phyloP scores from a whole-genome alignment of 257 asterid species.

The Salvia rosmarinus region DNA sequence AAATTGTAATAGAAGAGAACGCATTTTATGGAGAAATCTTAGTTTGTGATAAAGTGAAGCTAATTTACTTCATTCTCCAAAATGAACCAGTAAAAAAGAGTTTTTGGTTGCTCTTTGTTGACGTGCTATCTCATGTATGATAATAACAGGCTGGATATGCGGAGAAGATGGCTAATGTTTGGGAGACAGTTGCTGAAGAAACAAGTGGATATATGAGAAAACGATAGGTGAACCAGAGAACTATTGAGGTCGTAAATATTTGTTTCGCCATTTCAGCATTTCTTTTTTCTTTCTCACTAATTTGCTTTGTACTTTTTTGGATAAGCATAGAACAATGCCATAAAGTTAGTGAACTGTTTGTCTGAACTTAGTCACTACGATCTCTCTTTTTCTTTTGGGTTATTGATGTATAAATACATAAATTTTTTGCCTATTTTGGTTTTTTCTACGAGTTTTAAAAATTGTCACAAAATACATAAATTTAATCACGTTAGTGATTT shows the following conservation, averaged over 20 bases:
- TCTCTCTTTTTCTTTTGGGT: no score
- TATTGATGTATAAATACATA: no score
- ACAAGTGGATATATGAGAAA: slow-evolving; percentile 60
- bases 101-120: neutral
- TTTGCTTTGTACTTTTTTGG: slow-evolving; percentile 30
- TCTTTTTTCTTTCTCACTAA: neutral
- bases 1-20: no score
- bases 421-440: no score
- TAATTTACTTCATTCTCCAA: neutral
- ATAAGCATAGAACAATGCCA: slow-evolving; percentile 26
- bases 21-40: neutral
- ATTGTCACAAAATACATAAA: no score
- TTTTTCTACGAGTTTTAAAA: no score
- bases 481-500: no score
- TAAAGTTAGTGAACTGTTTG: slow-evolving; percentile 18
- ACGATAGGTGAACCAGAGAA: slow-evolving; percentile 30
- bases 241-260: slow-evolving; percentile 35
- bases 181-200: slow-evolving; percentile 90
- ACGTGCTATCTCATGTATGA: slow-evolving; percentile 1
- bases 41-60: neutral
- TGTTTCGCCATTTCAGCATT: neutral
- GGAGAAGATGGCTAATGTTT: slow-evolving; percentile 85
- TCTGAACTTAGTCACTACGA: neutral
- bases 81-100: neutral
- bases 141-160: slow-evolving; percentile 87